Conservation (phyloP, 2,329 filamentous ascomycete species). For the Juglanconis sp. region DNA sequence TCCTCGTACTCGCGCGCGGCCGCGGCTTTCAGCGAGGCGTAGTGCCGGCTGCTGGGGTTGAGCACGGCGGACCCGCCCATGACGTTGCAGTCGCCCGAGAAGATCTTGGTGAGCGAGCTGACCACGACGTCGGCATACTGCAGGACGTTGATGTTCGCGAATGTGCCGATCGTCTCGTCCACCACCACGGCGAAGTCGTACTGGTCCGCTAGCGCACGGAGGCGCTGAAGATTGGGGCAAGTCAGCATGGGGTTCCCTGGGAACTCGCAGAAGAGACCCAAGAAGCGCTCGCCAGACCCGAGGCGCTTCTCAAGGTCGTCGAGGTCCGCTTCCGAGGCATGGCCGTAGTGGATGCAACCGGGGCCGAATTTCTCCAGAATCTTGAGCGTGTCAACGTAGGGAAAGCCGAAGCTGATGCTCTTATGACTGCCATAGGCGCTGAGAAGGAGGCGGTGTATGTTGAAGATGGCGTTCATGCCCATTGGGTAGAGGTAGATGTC, state of each 20-base stretch:
- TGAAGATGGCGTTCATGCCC: conserved; percentile 96
- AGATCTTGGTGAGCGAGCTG: conserved; percentile 93
- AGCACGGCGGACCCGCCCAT: conserved; percentile 81
- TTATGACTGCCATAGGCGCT: conserved; percentile 60
- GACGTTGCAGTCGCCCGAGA: conserved; percentile 95
- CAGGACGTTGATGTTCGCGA: conserved; percentile 91
- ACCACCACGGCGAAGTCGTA: conserved; percentile 89
- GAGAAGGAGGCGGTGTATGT: conserved; percentile 73
- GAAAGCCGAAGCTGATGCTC: conserved; percentile 93
- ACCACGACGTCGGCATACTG: conserved; percentile 88
- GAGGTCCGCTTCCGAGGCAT: conserved; percentile 72
- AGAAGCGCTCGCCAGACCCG: conserved; percentile 67
- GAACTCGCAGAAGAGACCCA: conserved; percentile 91
- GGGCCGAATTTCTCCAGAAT: conserved; percentile 92
- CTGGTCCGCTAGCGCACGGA: conserved; percentile 72
- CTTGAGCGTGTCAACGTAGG: conserved; percentile 95
- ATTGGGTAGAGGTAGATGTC: conserved; percentile 87
- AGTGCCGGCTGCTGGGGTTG: conserved; percentile 67
- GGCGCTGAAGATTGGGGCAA: conserved; percentile 79
- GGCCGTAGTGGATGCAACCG: conserved; percentile 83
- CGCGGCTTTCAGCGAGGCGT: conserved; percentile 63
- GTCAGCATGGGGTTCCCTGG: conserved; percentile 87
- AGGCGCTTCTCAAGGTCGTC: conserved; percentile 78
- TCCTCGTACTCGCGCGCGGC: conserved; percentile 72
- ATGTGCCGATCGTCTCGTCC: conserved; percentile 95